Conservation (phyloP, 305 asterid species). For the Rubia tinctorum region DNA sequence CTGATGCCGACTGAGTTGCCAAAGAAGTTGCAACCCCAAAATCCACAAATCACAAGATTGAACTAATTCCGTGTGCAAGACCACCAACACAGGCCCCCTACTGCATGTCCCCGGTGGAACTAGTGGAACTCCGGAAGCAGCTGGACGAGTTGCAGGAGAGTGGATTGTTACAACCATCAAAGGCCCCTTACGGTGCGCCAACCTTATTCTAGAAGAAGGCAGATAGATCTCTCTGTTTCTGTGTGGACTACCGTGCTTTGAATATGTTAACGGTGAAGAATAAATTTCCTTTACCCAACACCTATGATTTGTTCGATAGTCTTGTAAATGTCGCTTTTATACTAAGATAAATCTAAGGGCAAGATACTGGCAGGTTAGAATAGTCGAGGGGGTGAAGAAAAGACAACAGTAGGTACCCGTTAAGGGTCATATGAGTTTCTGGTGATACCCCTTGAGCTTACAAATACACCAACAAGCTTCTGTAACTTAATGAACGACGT, state of each 20-base stretch:
- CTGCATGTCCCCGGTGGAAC: background rate
- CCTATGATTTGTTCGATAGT: background rate
- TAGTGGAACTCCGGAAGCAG: background rate
- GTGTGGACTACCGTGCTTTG: too few relatives aligned
- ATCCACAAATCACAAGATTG: background rate
- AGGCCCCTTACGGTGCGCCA: background rate
- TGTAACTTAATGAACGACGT: too few relatives aligned
- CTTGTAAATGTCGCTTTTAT: background rate
- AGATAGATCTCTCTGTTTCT: background rate
- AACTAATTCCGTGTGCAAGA: background rate
- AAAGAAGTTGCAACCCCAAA: background rate
- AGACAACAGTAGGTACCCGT: too few relatives aligned
- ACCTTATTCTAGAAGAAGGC: background rate
- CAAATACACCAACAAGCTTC: too few relatives aligned
- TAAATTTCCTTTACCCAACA: background rate
- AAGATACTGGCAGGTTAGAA: background rate
- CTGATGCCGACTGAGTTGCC: background rate
- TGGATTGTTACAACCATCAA: background rate
- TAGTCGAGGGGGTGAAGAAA: background rate
- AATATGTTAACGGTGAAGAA: background rate
- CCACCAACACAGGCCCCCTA: background rate
- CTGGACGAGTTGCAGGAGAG: background rate
- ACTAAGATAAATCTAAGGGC: background rate
- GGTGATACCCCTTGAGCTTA: too few relatives aligned
- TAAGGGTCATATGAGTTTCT: too few relatives aligned